Evolutionary conservation across 371 early-diverging fungal genomes (phyloP).

Genomic region (Conidiobolus coronatus): DNA sequence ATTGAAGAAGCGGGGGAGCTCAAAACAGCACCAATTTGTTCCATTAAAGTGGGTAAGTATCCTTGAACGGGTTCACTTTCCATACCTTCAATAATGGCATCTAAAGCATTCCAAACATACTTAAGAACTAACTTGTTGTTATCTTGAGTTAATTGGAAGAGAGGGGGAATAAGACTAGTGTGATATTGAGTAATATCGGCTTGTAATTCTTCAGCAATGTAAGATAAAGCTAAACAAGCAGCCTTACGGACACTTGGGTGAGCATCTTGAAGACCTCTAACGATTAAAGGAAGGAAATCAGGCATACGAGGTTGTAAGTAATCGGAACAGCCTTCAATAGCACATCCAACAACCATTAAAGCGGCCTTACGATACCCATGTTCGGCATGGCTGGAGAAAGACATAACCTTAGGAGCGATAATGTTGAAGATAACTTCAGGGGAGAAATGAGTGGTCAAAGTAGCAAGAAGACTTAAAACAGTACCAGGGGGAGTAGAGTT

Average conservation of each 20-base stretch:
- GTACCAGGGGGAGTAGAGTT: slow-evolving; percentile 16
- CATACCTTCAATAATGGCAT: slow-evolving; percentile 63
- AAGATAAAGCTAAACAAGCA: slow-evolving; percentile 67
- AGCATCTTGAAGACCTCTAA: slow-evolving; percentile 53
- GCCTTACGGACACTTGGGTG: slow-evolving; percentile 56
- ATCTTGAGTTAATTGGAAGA: slow-evolving; percentile 60
- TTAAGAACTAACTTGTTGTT: slow-evolving; percentile 39
- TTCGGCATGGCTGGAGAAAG: slow-evolving; percentile 48
- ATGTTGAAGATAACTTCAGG: slow-evolving; percentile 70
- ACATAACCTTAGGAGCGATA: slow-evolving; percentile 37
- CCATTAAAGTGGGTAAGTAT: slow-evolving; percentile 62
- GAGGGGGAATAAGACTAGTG: slow-evolving; percentile 49
- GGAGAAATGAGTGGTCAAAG: slow-evolving; percentile 58
- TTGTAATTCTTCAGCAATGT: slow-evolving; percentile 48
- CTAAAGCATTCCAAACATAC: slow-evolving; percentile 63
- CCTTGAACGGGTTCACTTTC: slow-evolving; percentile 42
- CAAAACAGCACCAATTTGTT: slow-evolving; percentile 41
- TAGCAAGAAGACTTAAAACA: slow-evolving; percentile 41
- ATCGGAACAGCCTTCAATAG: slow-evolving; percentile 69
- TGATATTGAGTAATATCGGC: slow-evolving; percentile 58
- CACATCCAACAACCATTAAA: slow-evolving; percentile 67
- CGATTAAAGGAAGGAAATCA: slow-evolving; percentile 47
- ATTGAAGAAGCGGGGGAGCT: slow-evolving; percentile 35
- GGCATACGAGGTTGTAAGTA: slow-evolving; percentile 43
- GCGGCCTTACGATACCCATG: slow-evolving; percentile 58